phyloP scores from a whole-genome alignment of 192 early-diverging fungal species.

The Phycomyces blakesleeanus region DNA sequence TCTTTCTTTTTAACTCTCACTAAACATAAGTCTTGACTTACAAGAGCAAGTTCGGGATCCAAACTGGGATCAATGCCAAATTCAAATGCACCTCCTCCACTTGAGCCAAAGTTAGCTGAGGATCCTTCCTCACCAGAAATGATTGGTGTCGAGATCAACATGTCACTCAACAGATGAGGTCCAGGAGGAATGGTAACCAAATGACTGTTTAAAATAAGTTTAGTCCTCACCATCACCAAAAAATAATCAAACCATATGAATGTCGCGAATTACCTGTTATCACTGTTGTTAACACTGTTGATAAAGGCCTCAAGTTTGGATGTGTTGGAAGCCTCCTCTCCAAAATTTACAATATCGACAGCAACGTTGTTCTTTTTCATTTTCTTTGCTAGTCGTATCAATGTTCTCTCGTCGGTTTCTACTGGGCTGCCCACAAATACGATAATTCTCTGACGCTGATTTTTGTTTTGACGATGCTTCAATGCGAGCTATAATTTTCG shows the following conservation, averaged over 20 bases:
- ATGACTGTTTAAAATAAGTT: constrained; percentile 51
- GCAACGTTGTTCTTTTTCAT: constrained; percentile 98
- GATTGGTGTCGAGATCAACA: constrained; percentile 83
- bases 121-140: constrained; percentile 79
- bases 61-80: constrained; percentile 92
- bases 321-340: constrained; percentile 85
- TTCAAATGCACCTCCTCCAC: constrained; percentile 72
- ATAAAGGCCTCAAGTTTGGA: constrained; percentile 90
- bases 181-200: constrained; percentile 91
- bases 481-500: constrained; percentile 76
- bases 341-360: constrained; percentile 94
- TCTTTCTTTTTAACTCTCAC: background rate
- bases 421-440: constrained; percentile 93
- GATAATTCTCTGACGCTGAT: constrained; percentile 90
- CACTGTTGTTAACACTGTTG: constrained; percentile 82
- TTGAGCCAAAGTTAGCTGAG: constrained; percentile 59
- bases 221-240: too few species aligned
- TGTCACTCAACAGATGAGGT: constrained; percentile 87
- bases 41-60: constrained; percentile 91
- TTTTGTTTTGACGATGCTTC: constrained; percentile 97
- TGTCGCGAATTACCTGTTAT: constrained; percentile 71
- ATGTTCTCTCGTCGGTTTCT: constrained; percentile 73
- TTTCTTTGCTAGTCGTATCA: constrained; percentile 91
- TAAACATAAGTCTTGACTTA: constrained; percentile 19
- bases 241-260: too few species aligned